Evolutionary conservation across 148 eudicot genomes (phyloP).

Genomic region (Beta vulgaris): DNA sequence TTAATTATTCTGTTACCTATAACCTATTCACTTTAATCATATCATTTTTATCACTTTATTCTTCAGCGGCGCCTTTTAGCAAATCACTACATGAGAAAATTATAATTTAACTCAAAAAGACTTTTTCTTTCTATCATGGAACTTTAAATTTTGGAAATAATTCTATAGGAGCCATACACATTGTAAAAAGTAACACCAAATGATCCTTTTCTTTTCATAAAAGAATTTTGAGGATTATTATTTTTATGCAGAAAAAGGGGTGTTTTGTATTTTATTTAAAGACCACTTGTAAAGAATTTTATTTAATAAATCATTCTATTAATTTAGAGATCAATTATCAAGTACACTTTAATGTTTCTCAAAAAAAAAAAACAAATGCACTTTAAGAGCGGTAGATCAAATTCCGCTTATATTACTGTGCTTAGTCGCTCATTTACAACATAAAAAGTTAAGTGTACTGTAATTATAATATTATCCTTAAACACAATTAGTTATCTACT

Average conservation of each 20-base stretch:
- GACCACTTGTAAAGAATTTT: not conserved
- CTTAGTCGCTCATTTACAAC: too few species aligned
- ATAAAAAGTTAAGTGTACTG: too few species aligned
- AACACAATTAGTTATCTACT: too few species aligned
- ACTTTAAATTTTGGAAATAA: constrained; percentile 1
- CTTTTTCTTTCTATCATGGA: not conserved
- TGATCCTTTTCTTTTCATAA: not conserved
- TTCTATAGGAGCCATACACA: not conserved
- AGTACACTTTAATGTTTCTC: too few species aligned
- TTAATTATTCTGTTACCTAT: constrained; percentile 28
- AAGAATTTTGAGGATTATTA: not conserved
- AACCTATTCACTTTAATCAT: constrained; percentile 28
- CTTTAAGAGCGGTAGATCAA: too few species aligned
- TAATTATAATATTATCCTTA: too few species aligned
- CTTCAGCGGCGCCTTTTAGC: constrained; percentile 27
- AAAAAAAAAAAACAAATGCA: too few species aligned
- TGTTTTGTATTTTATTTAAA: not conserved
- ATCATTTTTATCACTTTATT: constrained; percentile 27
- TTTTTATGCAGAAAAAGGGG: not conserved
- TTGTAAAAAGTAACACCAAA: not conserved
- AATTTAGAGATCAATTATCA: too few species aligned
- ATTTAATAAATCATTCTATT: too few species aligned
- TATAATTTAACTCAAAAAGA: not conserved
- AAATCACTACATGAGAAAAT: not conserved
- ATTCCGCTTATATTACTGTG: too few species aligned